A percentile compares a stretch with the other conserved stretches of the same genome.
These are phyloP conservation scores for Chaetomiaceae sp. DNA, from an alignment of 2,329 filamentous ascomycete genomes.

Conservation along the genomic window DNA sequence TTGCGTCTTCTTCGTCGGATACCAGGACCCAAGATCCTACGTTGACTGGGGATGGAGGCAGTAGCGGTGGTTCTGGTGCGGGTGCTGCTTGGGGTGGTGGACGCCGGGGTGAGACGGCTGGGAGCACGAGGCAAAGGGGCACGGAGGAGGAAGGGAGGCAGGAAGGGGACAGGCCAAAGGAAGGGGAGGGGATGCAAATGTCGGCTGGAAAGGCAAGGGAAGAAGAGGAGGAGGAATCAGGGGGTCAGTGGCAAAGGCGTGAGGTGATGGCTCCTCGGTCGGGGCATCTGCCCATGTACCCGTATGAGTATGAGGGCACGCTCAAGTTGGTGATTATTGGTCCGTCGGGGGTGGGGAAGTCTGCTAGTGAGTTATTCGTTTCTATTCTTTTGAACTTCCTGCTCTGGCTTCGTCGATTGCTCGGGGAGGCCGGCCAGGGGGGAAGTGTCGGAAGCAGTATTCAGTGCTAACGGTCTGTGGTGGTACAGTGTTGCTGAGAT, in stretches of 20 bases:
- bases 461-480: no score
- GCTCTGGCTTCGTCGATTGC: not conserved
- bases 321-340: conserved; percentile 54
- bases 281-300: not conserved
- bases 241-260: not conserved
- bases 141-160: no score
- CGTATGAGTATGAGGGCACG: conserved; percentile 28
- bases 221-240: not conserved
- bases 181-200: not conserved
- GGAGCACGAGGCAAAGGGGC: no score
- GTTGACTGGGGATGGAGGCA: no score
- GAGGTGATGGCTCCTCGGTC: not conserved
- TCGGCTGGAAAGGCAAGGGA: not conserved
- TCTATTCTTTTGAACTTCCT: not conserved
- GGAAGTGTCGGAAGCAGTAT: not conserved
- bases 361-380: conserved; percentile 41
- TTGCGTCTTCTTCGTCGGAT: no score
- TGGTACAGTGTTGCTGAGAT: not conserved
- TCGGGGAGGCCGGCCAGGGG: no score
- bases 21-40: no score
- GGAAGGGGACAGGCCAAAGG: no score
- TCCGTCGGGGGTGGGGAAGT: conserved; percentile 53
- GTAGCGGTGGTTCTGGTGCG: no score
- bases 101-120: no score
- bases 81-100: no score